phyloP scores from a whole-genome alignment of 208 protist genomes.

The Leishmania guyanensis region DNA sequence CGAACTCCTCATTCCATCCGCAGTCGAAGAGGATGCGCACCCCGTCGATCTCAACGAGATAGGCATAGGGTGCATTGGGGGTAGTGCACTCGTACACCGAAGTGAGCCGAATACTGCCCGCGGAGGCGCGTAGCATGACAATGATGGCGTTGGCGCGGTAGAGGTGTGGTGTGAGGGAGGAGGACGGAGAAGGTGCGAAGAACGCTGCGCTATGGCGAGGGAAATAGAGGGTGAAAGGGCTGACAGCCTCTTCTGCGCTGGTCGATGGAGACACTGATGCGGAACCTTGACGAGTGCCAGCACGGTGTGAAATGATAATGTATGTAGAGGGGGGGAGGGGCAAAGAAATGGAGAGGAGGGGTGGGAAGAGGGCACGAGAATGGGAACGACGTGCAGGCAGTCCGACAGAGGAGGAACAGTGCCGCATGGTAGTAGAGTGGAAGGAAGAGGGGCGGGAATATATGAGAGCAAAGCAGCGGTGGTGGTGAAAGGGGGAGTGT shows the following conservation, averaged over 20 bases:
- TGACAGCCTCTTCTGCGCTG: not conserved
- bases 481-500: not conserved
- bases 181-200: not conserved
- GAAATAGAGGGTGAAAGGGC: not conserved
- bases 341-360: no score
- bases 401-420: not conserved
- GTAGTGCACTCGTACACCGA: constrained; percentile 45
- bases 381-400: not conserved
- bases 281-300: not conserved
- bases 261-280: not conserved
- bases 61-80: constrained; percentile 55
- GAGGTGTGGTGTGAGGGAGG: not conserved
- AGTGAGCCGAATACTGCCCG: constrained; percentile 38
- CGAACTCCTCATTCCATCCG: constrained; percentile 80
- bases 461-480: not conserved
- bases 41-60: constrained; percentile 85
- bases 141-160: not conserved
- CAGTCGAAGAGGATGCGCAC: constrained; percentile 86
- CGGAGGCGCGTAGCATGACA: constrained; percentile 51
- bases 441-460: not conserved
- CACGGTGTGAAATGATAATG: not conserved
- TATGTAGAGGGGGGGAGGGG: not conserved
- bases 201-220: not conserved
- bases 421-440: not conserved
- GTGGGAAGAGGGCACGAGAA: no score